These are phyloP conservation scores for Oryza brachyantha DNA, from an alignment of 176 grass and related monocot genomes.

Conservation along the genomic window DNA sequence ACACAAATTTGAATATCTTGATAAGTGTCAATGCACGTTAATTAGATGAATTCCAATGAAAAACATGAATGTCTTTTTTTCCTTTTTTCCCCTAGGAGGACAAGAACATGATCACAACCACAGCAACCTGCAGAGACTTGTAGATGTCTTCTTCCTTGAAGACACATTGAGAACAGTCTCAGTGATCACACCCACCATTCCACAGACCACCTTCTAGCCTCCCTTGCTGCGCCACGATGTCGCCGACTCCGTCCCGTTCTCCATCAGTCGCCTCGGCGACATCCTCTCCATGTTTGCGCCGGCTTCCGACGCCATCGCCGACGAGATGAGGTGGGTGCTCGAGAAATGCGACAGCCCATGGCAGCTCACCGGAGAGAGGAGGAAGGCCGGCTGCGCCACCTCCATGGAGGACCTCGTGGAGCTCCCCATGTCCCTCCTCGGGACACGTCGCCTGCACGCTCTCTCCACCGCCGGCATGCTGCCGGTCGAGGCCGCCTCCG, in stretches of 20 bases:
- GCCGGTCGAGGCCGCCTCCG: background rate
- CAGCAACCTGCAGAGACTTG: background rate
- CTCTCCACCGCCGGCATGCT: too few relatives aligned
- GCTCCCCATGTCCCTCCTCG: background rate
- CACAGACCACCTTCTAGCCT: background rate
- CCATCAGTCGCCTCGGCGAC: background rate
- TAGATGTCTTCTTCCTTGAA: background rate
- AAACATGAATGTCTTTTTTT: background rate
- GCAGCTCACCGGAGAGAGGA: too few relatives aligned
- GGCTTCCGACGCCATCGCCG: background rate
- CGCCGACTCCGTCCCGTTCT: conserved; percentile 28
- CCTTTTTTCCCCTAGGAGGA: background rate
- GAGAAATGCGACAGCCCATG: background rate
- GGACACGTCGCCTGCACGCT: background rate
- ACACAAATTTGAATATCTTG: too few relatives aligned
- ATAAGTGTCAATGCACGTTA: background rate
- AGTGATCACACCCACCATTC: background rate
- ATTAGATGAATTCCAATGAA: background rate
- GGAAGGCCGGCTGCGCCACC: conserved; percentile 22
- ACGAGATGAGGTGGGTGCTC: background rate
- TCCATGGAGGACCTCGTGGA: conserved; percentile 31
- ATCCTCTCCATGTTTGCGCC: background rate
- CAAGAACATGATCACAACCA: background rate
- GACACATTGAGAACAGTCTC: background rate
- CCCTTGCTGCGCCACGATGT: background rate